phyloP scores from a whole-genome alignment of 306 rosid species.

The Arachis stenosperma region DNA sequence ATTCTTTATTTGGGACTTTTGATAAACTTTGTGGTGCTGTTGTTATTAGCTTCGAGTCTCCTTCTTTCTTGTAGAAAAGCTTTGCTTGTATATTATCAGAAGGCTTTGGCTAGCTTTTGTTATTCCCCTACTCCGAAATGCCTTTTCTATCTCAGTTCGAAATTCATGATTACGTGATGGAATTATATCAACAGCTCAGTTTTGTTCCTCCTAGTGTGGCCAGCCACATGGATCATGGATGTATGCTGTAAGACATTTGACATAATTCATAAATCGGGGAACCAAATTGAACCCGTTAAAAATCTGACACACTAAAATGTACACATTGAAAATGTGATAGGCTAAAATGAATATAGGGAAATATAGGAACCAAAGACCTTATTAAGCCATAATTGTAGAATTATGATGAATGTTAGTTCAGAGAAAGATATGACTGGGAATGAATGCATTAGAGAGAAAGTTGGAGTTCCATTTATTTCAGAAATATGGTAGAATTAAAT shows the following conservation, averaged over 20 bases:
- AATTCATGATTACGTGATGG: slow-evolving; percentile 2
- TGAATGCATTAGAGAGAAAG: neutral
- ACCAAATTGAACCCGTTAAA: slow-evolving; percentile 17
- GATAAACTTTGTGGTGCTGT: slow-evolving; percentile 18
- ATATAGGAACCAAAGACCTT: slow-evolving; percentile 5
- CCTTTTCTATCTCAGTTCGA: slow-evolving; percentile 19
- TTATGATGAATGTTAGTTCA: slow-evolving; percentile 9
- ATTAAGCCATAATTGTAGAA: neutral
- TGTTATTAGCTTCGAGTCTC: slow-evolving; percentile 8
- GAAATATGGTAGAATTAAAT: neutral
- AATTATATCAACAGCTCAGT: neutral
- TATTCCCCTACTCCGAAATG: slow-evolving; percentile 3
- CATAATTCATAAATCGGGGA: slow-evolving; percentile 25
- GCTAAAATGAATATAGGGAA: slow-evolving; percentile 1
- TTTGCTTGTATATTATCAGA: slow-evolving; percentile 1
- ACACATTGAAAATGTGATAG: slow-evolving; percentile 4
- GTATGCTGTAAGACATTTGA: slow-evolving; percentile 11
- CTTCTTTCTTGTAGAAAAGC: slow-evolving; percentile 13
- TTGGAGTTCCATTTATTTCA: neutral
- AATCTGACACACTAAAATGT: slow-evolving; percentile 1
- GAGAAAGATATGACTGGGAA: neutral
- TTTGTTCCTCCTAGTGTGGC: neutral
- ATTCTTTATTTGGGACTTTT: neutral
- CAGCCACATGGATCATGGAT: neutral
- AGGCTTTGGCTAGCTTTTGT: neutral